Base-by-base conservation (phyloP, 2,329 filamentous ascomycete species). In the Aspergillus candidus region DNA sequence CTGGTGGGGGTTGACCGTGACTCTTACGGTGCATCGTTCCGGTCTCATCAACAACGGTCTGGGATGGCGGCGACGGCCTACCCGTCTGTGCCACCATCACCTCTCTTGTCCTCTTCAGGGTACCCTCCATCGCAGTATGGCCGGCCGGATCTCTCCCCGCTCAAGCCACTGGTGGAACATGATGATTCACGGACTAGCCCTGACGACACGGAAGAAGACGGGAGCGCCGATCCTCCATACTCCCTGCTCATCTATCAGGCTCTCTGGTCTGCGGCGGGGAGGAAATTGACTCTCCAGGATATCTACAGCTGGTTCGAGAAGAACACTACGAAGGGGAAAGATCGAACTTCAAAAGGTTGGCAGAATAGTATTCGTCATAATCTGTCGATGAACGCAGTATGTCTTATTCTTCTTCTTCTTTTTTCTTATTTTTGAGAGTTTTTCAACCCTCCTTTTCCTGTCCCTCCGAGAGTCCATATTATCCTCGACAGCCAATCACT, bases 291-390 rank as follows among this genome's bases (percentile, higher is more conserved):
- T 2, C 74, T 97, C 11, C 83, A 89, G 54, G 84, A 94, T 42
- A 86, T 97, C 45, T 97, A 97, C 66, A 76, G 84, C 45, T 97
- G 91, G 89, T 94, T 97, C 58, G 74, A 79, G 34, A 76, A 83
- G 22, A 83, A 95, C 59, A 95, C 89, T 2, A 77, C 79, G 53
- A 95, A 93, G 65, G 80, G 79, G 4, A 80, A 74, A 41, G 75
- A 76, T 36, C 62, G 67, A 13, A 75, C 73, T 6, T 71, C 67
- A 11, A 84, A 82, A 55, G 91, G 90, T 8, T 97, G 91, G 91
- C 86, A 91, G 68, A 97, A 96, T 66, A 94, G 88, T 62, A 94
- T 97, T 52, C 80, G 91, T 2, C 91, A 97, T 65, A 97, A 97
- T 56, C 72, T 97, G 6, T 95, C 88, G 38, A 96, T 97, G 90